Evolutionary conservation across 139 green algal genomes (phyloP).

Genomic region (Chlamydomonas sp.): DNA sequence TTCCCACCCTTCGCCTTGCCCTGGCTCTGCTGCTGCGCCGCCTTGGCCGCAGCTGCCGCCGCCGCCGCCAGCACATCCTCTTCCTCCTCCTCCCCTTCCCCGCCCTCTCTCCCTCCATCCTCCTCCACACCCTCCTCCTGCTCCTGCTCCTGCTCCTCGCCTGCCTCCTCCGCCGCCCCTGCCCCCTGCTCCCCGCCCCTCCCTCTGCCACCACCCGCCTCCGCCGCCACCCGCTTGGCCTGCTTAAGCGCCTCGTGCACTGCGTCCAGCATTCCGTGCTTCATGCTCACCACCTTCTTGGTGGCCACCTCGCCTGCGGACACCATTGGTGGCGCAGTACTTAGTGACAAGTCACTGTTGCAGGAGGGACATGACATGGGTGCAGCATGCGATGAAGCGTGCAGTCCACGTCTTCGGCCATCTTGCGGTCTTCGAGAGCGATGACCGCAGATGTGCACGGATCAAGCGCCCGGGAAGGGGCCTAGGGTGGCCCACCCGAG

Average conservation of each 20-base stretch:
- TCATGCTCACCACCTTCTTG: slow-evolving; percentile 46
- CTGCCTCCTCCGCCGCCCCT: not conserved
- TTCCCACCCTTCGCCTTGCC: not conserved
- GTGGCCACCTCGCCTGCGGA: slow-evolving; percentile 41
- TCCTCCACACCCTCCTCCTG: not conserved
- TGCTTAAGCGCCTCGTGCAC: slow-evolving; percentile 6
- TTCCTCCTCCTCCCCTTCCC: not conserved
- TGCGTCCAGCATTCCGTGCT: slow-evolving; percentile 35
- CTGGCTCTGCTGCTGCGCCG: not conserved
- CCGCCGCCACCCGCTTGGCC: not conserved
- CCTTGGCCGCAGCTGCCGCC: not conserved
- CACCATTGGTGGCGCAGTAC: not conserved
- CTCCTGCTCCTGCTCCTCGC: not conserved
- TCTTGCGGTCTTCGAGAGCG: no score
- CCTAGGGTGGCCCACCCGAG: no score
- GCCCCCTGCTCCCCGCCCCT: not conserved
- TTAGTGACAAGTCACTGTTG: no score
- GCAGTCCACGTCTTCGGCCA: no score
- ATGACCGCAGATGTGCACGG: no score
- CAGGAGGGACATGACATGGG: no score
- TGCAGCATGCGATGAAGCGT: no score
- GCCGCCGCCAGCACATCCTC: no score
- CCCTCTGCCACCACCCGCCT: no score
- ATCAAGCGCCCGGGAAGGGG: no score
- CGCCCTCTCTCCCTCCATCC: not conserved